These are phyloP conservation scores for Ilyonectria sp. DNA, from an alignment of 2,329 filamentous ascomycete species.

Conservation along the genomic window DNA sequence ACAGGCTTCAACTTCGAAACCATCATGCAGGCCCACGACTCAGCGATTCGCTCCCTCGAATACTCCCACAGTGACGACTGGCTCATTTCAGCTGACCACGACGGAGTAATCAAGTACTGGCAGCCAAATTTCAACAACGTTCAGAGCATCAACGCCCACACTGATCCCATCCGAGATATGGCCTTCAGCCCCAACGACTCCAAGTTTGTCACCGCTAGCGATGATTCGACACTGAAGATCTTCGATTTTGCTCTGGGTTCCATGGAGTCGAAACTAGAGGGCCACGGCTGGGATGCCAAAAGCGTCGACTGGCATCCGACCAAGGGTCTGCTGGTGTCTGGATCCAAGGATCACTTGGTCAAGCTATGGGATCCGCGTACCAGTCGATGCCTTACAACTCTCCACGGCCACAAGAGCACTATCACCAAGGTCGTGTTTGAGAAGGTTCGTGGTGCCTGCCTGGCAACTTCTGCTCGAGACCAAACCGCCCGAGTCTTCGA, in stretches of 20 bases:
- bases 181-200: slow-evolving; percentile 94
- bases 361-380: slow-evolving; percentile 99
- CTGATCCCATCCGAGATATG: slow-evolving; percentile 90
- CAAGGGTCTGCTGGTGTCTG: slow-evolving; percentile 94
- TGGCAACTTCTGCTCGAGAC: slow-evolving; percentile 94
- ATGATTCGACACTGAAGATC: slow-evolving; percentile 94
- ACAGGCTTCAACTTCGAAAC: slow-evolving; percentile 99
- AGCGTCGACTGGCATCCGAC: slow-evolving; percentile 97
- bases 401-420: slow-evolving; percentile 97
- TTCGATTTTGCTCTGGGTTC: slow-evolving; percentile 93
- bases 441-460: slow-evolving; percentile 83
- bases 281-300: slow-evolving; percentile 99
- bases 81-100: slow-evolving; percentile 95
- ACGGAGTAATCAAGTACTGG: slow-evolving; percentile 98
- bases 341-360: slow-evolving; percentile 96
- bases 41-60: slow-evolving; percentile 83
- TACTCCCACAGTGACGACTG: slow-evolving; percentile 98
- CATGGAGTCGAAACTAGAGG: slow-evolving; percentile 86
- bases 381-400: slow-evolving; percentile 89
- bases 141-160: slow-evolving; percentile 92
- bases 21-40: slow-evolving; percentile 97
- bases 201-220: slow-evolving; percentile 96
- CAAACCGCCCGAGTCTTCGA: slow-evolving; percentile 95
- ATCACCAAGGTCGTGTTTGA: slow-evolving; percentile 96
- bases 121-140: slow-evolving; percentile 99